Base-by-base conservation (phyloP, 257 asterid genomes). In the Verbascum thapsus region DNA sequence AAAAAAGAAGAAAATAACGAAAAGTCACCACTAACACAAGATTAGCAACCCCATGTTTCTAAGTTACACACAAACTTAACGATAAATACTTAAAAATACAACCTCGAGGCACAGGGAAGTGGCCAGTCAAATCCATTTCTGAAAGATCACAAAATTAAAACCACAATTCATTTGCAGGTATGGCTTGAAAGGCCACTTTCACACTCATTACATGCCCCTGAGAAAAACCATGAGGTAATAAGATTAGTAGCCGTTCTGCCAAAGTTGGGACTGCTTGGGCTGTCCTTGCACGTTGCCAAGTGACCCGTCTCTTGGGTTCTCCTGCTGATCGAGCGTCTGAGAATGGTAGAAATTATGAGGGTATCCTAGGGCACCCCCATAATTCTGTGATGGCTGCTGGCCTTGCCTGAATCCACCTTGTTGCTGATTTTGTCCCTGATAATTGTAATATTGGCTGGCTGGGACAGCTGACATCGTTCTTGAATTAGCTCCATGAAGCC, bases 401-500 rank as follows among this genome's bases (percentile, higher is more conserved):
- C 66, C 95, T 80, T 89, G 99, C 72, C 95, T 72, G 72, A 80
- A 84, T 53, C 90, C 96, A 55, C 92, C 77, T 0, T 81, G 68
- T 72, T 83, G 97, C 77, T 85, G 97, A 39, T 49, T 85, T 64
- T 83, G 97, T 37, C 82, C 90, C 80, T 83, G 96, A 62, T 77
- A 81, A 61, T 74, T 79, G 69, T 90, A 87, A 64, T 85, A 85
- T 18, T 88, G 75, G 85, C 72, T 85, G 6, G 85, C 82, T 6
- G 97, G 96, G 38, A 85, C 75, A 13, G 82, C 83, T 5, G 97
- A 72, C 78, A 82, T 71, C n/a, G 95, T 70, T 75, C 96, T 76
- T 2, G 97, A 84, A 53, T 91, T 88, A 19, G 73, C 79, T 39
- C 95, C 95, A 1, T 94, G 96, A 63, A 83, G 87, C 97, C 96